Evolutionary conservation across 2,329 filamentous ascomycete species (phyloP), one percentile per base, ranked within the genome.

Genomic region (Aurifilum marmelostoma): DNA sequence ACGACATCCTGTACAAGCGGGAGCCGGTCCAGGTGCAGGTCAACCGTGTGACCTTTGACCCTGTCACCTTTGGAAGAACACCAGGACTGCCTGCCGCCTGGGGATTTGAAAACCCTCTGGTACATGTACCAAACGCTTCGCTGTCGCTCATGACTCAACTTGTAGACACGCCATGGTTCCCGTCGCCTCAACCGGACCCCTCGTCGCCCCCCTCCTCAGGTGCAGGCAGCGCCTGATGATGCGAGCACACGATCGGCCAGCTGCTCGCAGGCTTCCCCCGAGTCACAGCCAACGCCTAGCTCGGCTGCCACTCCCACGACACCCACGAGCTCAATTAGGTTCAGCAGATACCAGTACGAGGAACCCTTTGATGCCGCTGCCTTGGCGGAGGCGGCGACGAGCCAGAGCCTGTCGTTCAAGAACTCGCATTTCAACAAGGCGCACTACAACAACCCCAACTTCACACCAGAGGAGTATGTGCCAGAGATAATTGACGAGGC

Each of bases 1-100:
- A 98, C 79, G 96, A 98, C 79, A 90, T 99, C 71, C 85, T 98
- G 43, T 99, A 99, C 73, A 77, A 71, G 67, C 72, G 70, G 76
- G 66, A 69, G 75, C 64, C 59, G 72, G 50, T 43, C 16, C 74
- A 79, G 32, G 69, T 89, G 59, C 86, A 88, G 72, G 84, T 91
- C 60, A 82, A 88, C 73, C 81, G 85, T 32, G 85, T 83, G 18
- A 77, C 79, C 3, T 82, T 69, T 32, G 39, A 66, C 14, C 69
- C 69, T 18, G 50, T 67, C 18, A 58, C 63, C 14, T 68, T 69
- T 29, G 41, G 58, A 27, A 58, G n/a, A 18, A 56, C 50, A 16
- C 54, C 69, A 7, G 43, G 59, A 41, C 63, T 65, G 8, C n/a
- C 65, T 24, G 50, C 81, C n/a, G 77, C 77, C 0, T 72, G 81